phyloP scores from a whole-genome alignment of 495 filamentous ascomycete genomes.

The Hyaloscypha bicolor region DNA sequence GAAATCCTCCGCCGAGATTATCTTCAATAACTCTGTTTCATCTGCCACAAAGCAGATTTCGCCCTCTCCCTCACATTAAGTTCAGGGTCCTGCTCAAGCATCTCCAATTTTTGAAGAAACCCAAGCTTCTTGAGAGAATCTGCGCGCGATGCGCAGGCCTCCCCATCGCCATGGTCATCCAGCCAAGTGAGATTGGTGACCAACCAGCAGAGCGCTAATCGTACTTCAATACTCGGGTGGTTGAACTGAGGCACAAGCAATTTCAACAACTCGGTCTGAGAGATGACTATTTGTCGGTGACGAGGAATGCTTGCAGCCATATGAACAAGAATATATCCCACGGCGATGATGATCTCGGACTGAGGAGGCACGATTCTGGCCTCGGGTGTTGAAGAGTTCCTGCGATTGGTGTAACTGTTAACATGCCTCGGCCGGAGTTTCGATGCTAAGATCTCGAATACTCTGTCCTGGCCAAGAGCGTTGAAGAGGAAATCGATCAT shows the following conservation, averaged over 20 bases:
- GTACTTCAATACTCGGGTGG: slow-evolving; percentile 69
- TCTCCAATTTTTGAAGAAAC: slow-evolving; percentile 64
- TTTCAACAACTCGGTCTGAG: slow-evolving; percentile 57
- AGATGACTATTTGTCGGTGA: slow-evolving; percentile 67
- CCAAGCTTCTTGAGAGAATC: slow-evolving; percentile 70
- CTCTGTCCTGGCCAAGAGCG: slow-evolving; percentile 69
- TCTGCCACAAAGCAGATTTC: slow-evolving; percentile 73
- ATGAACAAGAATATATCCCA: slow-evolving; percentile 79
- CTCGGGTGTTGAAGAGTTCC: slow-evolving; percentile 33
- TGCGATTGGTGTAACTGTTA: slow-evolving; percentile 42
- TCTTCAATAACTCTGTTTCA: slow-evolving; percentile 42
- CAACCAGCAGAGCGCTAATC: slow-evolving; percentile 75
- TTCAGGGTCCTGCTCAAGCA: slow-evolving; percentile 71
- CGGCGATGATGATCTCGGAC: slow-evolving; percentile 71
- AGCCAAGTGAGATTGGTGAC: slow-evolving; percentile 81
- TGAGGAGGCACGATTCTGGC: slow-evolving; percentile 57
- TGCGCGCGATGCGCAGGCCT: slow-evolving; percentile 64
- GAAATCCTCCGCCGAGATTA: neutral
- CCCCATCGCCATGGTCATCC: slow-evolving; percentile 68
- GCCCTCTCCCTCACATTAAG: slow-evolving; percentile 81
- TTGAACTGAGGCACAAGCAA: slow-evolving; percentile 74
- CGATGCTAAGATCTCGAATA: slow-evolving; percentile 74
- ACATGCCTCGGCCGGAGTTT: slow-evolving; percentile 66
- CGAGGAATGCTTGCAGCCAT: slow-evolving; percentile 76
- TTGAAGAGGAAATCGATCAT: slow-evolving; percentile 86